phyloP scores from a whole-genome alignment of 208 protist species.

The Trypanosoma cruzi region DNA sequence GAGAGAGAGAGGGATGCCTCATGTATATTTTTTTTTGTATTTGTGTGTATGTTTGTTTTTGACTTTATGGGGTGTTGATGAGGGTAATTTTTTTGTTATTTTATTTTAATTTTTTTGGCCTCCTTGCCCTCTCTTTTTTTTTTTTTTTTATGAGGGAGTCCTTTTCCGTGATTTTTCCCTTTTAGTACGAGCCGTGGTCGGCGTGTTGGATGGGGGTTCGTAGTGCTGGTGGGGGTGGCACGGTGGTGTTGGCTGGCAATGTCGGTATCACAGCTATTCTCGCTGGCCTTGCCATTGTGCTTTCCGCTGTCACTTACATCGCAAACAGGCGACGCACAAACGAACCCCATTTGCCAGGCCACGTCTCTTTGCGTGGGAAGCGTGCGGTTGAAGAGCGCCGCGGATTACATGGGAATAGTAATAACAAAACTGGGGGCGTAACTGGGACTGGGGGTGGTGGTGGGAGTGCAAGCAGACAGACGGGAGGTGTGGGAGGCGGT shows the following conservation, averaged over 20 bases:
- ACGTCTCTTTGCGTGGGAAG: background rate
- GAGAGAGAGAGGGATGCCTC: background rate
- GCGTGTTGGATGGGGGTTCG: background rate
- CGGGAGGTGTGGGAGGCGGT: background rate
- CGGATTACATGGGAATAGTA: background rate
- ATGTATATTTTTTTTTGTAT: constrained; percentile 11
- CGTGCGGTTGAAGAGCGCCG: background rate
- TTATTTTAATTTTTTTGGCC: too few relatives aligned
- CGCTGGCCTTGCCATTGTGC: constrained; percentile 31
- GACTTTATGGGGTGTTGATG: too few relatives aligned
- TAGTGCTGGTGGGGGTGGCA: constrained; percentile 1
- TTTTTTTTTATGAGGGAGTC: background rate
- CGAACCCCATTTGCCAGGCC: constrained; percentile 1
- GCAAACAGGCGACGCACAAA: constrained; percentile 32
- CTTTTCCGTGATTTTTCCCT: background rate
- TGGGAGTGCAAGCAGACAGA: background rate
- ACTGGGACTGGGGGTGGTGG: background rate
- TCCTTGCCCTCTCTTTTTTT: too few relatives aligned
- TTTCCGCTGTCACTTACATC: constrained; percentile 44
- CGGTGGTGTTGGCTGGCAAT: constrained; percentile 10
- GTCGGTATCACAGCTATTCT: constrained; percentile 34
- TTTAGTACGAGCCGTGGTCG: background rate
- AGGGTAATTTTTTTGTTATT: too few relatives aligned
- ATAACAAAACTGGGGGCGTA: background rate
- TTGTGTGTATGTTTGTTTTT: background rate